phyloP scores from a whole-genome alignment of 768 basidiomycete species.

The Leccinum broughii region DNA sequence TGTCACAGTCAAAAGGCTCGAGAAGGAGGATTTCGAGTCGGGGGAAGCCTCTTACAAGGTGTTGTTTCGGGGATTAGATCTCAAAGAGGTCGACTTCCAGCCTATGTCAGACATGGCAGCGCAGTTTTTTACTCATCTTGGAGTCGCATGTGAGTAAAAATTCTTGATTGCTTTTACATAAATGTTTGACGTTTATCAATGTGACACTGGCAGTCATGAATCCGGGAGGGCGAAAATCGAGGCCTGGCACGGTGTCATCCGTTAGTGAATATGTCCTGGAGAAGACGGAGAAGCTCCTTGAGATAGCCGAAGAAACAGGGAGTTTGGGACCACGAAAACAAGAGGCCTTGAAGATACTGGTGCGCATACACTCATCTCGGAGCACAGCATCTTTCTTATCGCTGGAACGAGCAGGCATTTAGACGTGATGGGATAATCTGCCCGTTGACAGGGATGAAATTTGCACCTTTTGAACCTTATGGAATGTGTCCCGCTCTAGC shows the following conservation, averaged over 20 bases:
- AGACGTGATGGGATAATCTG: conserved; percentile 2
- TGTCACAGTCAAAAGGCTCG: neutral
- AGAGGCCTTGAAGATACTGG: neutral
- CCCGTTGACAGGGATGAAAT: neutral
- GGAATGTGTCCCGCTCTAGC: neutral
- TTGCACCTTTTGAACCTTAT: neutral
- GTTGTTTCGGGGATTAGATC: neutral
- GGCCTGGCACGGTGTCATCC: neutral
- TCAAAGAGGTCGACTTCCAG: neutral
- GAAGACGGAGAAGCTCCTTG: conserved; percentile 1
- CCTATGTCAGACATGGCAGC: neutral
- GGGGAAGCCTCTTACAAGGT: neutral
- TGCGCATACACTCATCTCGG: too few species aligned
- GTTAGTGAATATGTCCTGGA: neutral
- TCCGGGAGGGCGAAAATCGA: neutral
- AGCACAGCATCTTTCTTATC: neutral
- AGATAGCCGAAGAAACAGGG: neutral
- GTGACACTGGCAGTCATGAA: conserved; percentile 1
- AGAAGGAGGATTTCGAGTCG: neutral
- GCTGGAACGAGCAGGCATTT: neutral
- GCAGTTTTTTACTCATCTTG: conserved; percentile 1
- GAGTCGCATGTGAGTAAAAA: conserved; percentile 3
- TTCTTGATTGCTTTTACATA: neutral
- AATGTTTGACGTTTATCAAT: neutral
- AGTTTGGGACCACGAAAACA: neutral